Conservation (phyloP, 176 grass and related monocot genomes). For the Carex scoparia region DNA sequence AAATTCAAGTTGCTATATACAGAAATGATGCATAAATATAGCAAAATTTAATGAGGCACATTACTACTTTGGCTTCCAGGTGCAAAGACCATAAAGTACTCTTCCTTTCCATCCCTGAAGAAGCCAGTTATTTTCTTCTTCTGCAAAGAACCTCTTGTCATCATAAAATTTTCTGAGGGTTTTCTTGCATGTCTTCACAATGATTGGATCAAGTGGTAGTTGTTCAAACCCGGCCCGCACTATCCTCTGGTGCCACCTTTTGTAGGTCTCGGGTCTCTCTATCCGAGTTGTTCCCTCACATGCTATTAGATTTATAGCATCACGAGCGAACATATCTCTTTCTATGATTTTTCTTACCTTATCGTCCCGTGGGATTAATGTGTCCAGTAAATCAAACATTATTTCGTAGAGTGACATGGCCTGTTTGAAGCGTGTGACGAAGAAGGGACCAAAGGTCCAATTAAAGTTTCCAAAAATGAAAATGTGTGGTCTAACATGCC, state of each 20-base stretch:
- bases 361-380: constrained; percentile 28
- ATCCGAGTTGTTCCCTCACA: constrained; percentile 34
- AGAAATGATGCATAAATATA: background rate
- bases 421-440: constrained; percentile 34
- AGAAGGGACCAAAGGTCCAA: constrained; percentile 32
- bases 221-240: constrained; percentile 25
- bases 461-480: constrained; percentile 33
- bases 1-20: background rate
- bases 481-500: constrained; percentile 22
- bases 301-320: constrained; percentile 29
- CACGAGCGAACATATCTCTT: constrained; percentile 28
- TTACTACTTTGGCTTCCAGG: constrained; percentile 24
- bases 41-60: background rate
- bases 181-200: constrained; percentile 32
- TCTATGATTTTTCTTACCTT: constrained; percentile 25
- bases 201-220: constrained; percentile 17
- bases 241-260: constrained; percentile 34
- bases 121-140: constrained; percentile 37
- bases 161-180: constrained; percentile 8
- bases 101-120: constrained; percentile 39
- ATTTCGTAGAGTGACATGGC: constrained; percentile 5
- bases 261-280: constrained; percentile 39
- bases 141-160: constrained; percentile 22
- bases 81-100: constrained; percentile 17
- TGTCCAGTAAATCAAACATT: constrained; percentile 34